Evolutionary conservation across 495 filamentous ascomycete species (phyloP), one percentile per base, ranked within the genome.

Genomic region (Penicillium ochrochloron): DNA sequence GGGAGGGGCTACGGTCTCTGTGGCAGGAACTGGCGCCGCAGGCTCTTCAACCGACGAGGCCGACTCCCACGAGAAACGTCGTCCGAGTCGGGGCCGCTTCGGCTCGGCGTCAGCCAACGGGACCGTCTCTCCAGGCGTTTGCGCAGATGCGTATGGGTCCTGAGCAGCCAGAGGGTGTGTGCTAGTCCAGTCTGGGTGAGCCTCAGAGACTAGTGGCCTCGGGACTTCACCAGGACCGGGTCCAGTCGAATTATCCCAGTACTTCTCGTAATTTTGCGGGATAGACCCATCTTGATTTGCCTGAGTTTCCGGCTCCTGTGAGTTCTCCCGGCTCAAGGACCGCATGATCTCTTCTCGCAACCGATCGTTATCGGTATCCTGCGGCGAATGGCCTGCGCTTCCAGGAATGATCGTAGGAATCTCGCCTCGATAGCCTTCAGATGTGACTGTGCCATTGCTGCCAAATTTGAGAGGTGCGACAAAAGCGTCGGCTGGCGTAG

Each of bases 301-400:
- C 51, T 74, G 69, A 23, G 66, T 55, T 9, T 76, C 75, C 2
- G 69, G 75, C 31, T 75, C 73, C 9, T 81, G 70, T 5, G 78
- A 76, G 7, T 72, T 72, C 55, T 81, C 72, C 11, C 86, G 83
- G 66, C 84, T 92, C 14, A 95, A 75, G n/a, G 87, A 90, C 39
- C 85, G 86, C 29, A 93, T 90, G 37, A 96, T 96, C 66, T 96
- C 93, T 65, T 92, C 89, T 33, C 89, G 79, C 55, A 96, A 75
- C 57, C 87, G 83, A 62, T 96, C 93, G 66, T 84, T 94, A 66
- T 96, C 91, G 37, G 88, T 84, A 58, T 92, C 83, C 54, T 89
- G 80, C 14, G 82, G 75, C 1, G 81, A 84, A 19, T 80, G 76
- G 6, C 86, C 83, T 5, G 86, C 84, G 56, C 85, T 88, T 8